Evolutionary conservation across 257 asterid genomes (phyloP).

Genomic region (Rhazya stricta): DNA sequence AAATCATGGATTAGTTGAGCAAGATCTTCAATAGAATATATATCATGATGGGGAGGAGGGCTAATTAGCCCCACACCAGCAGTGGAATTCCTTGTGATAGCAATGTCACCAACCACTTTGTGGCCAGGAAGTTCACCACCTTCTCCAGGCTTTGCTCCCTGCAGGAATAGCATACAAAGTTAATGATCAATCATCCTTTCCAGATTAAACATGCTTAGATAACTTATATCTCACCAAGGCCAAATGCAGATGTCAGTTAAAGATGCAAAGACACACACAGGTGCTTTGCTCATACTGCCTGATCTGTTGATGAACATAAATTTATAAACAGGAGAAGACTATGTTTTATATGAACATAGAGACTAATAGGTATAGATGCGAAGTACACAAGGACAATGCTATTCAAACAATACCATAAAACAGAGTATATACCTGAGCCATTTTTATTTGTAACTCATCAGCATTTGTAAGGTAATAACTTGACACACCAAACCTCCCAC

Average conservation of each 20-base stretch:
- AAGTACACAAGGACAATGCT: slow-evolving; percentile 2
- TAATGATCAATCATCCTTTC: slow-evolving; percentile 11
- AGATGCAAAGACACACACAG: slow-evolving; percentile 58
- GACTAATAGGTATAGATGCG: slow-evolving; percentile 18
- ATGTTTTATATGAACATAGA: slow-evolving; percentile 27
- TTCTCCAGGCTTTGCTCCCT: slow-evolving; percentile 99
- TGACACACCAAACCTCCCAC: slow-evolving; percentile 99
- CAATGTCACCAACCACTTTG: slow-evolving; percentile 97
- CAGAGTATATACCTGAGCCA: slow-evolving; percentile 85
- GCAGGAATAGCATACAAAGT: slow-evolving; percentile 31
- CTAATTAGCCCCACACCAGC: slow-evolving; percentile 98
- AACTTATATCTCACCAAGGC: slow-evolving; percentile 45
- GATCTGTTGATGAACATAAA: slow-evolving; percentile 58
- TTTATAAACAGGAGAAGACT: slow-evolving; percentile 47
- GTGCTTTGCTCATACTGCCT: slow-evolving; percentile 51
- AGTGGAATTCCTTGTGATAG: slow-evolving; percentile 92
- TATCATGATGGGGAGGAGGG: slow-evolving; percentile 99
- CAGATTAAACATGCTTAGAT: slow-evolving; percentile 19
- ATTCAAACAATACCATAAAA: slow-evolving; percentile 5
- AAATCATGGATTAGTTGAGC: slow-evolving; percentile 97
- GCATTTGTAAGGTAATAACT: slow-evolving; percentile 96
- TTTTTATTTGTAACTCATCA: slow-evolving; percentile 88
- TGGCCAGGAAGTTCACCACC: slow-evolving; percentile 99
- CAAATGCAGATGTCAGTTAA: slow-evolving; percentile 48
- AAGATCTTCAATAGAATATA: slow-evolving; percentile 96